Evolutionary conservation across 1,284 basidiomycete genomes (phyloP).

Genomic region (Lentinula novae-zelandiae): DNA sequence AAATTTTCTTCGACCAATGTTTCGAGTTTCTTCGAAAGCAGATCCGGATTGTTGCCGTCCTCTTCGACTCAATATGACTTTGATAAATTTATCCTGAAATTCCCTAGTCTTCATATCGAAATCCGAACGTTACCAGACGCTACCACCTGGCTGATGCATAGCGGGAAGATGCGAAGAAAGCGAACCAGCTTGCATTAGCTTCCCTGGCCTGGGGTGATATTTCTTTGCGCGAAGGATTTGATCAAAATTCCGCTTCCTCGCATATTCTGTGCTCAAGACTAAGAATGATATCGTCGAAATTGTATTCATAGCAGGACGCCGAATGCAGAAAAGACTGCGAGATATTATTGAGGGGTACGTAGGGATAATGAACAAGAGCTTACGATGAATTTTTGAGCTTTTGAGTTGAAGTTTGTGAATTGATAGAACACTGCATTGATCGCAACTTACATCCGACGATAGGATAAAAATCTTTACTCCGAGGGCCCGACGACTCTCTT

Average conservation of each 20-base stretch:
- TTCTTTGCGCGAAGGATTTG: neutral
- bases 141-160: neutral
- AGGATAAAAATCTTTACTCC: neutral
- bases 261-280: neutral
- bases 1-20: neutral
- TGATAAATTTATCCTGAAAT: neutral
- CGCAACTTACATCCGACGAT: neutral
- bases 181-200: neutral
- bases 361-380: neutral
- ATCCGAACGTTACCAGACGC: neutral
- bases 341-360: neutral
- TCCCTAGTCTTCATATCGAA: neutral
- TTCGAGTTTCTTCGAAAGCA: neutral
- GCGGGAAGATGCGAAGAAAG: neutral
- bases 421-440: neutral
- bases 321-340: neutral
- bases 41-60: neutral
- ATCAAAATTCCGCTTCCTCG: neutral
- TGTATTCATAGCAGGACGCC: neutral
- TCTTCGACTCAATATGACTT: neutral
- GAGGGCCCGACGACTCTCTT: neutral
- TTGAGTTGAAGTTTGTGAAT: neutral
- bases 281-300: neutral
- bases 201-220: neutral
- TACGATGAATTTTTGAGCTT: neutral